Conservation (phyloP, 2,329 filamentous ascomycete species). For the Fusarium xylarioides region DNA sequence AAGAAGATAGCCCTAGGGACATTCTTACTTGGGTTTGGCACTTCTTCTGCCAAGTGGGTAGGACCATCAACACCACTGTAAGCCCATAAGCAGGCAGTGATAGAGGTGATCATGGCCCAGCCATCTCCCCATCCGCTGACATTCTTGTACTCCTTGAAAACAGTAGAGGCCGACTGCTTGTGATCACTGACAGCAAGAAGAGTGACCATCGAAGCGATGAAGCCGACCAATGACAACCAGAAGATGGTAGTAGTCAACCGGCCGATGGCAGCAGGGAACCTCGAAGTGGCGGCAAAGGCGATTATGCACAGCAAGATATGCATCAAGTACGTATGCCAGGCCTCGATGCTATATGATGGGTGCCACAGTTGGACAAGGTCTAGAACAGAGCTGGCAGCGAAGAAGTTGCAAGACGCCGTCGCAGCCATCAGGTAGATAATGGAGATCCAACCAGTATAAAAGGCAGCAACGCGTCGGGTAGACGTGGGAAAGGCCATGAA, state of each 20-base stretch:
- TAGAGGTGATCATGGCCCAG: conserved; percentile 38
- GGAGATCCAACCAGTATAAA: conserved; percentile 39
- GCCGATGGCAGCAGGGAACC: conserved; percentile 38
- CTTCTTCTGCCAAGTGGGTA: conserved; percentile 39
- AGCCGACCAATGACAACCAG: conserved; percentile 36
- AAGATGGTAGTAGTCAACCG: conserved; percentile 36
- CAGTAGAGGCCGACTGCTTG: conserved; percentile 29
- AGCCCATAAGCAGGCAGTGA: conserved; percentile 39
- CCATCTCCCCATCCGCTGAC: conserved; percentile 40
- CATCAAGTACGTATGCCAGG: conserved; percentile 41
- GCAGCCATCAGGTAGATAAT: conserved; percentile 42
- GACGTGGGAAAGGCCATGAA: conserved; percentile 39
- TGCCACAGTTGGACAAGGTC: conserved; percentile 37
- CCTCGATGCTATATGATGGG: conserved; percentile 25
- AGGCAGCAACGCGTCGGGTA: conserved; percentile 35
- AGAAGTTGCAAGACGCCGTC: conserved; percentile 40
- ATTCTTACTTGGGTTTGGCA: conserved; percentile 39
- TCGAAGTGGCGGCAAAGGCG: conserved; percentile 28
- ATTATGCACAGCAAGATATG: conserved; percentile 38
- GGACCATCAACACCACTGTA: conserved; percentile 36
- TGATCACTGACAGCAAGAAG: conserved; percentile 30
- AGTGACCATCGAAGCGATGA: conserved; percentile 36
- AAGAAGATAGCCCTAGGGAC: conserved; percentile 40
- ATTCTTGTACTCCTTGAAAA: conserved; percentile 38
- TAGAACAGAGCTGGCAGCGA: conserved; percentile 36